These are phyloP conservation scores for Dryas alaskensis DNA, from an alignment of 306 rosid species.

Conservation along the genomic window DNA sequence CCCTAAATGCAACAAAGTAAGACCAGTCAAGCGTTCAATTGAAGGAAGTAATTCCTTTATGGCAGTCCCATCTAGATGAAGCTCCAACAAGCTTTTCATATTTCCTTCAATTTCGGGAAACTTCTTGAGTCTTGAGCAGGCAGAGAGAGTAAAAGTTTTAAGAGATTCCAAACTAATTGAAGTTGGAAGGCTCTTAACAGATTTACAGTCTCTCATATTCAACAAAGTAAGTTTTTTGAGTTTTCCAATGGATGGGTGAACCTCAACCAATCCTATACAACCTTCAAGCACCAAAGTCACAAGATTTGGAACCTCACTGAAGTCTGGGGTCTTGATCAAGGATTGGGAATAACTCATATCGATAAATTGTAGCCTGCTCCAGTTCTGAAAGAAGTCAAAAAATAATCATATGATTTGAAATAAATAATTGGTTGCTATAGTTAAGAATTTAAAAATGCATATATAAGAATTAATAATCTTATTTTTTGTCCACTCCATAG, in stretches of 20 bases:
- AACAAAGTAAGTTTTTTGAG: constrained; percentile 18
- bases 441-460: background rate
- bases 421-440: background rate
- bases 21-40: constrained; percentile 6
- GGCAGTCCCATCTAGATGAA: constrained; percentile 24
- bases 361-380: background rate
- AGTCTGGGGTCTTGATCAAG: constrained; percentile 22
- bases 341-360: constrained; percentile 17
- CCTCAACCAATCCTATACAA: constrained; percentile 13
- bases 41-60: constrained; percentile 17
- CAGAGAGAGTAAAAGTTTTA: constrained; percentile 4
- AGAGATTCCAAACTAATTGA: constrained; percentile 19
- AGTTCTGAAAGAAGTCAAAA: background rate
- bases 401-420: background rate
- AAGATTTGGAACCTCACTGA: constrained; percentile 19
- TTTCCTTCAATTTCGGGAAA: constrained; percentile 27
- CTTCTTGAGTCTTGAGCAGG: constrained; percentile 11
- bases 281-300: constrained; percentile 27
- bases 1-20: constrained; percentile 11
- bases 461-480: background rate
- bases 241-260: constrained; percentile 18
- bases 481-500: constrained; percentile 18
- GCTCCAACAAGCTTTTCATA: constrained; percentile 16
- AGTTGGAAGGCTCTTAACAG: background rate
- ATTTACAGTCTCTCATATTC: constrained; percentile 25